Base-by-base conservation (phyloP, 1,284 basidiomycete genomes). In the Limonomyces culmigenus region DNA sequence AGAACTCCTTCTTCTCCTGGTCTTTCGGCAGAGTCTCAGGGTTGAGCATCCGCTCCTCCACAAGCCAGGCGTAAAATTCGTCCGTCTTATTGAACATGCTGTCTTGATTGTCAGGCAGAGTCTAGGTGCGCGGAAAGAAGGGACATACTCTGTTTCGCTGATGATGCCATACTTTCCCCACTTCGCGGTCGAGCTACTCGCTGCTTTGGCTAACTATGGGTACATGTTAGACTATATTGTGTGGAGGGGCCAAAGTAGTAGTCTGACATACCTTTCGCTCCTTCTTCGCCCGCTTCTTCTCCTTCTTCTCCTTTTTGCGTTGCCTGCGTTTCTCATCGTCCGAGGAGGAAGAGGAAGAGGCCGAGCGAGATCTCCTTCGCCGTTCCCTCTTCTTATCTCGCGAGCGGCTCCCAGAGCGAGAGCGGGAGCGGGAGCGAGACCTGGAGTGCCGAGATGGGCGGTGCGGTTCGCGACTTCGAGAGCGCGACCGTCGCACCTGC, bases 101-200 rank as follows among this genome's bases (percentile, higher is more conserved):
- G 39, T 12, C 5, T 37, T 19, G 20, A 19, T 3, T 14, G 33
- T 31, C 5, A 38, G 34, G 14, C 19, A 15, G 14, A 13, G 29
- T 12, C 19, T 23, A 29, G 37, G 31, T 35, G 18, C 27, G 25
- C 34, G 37, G 6, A 32, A 34, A 13, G n/a, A 17, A 31, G n/a
- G n/a, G n/a, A 68, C 83, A 49, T 48, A 87, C 85, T 88, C 85
- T 5, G 70, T 55, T 47, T 89, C 87, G 21, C 67, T 70, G 41
- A 93, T 84, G 42, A 85, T 68, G 2, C 88, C 88, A 50, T 84
- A 79, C 53, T 84, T 86, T 12, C 88, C 88, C 84, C 85, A 92
- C 43, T 86, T 72, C 17, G 63, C 58, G 6, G 68, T 68, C 19
- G n/a, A n/a, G n/a, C n/a, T n/a, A n/a, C n/a, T n/a, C n/a, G n/a